Base-by-base conservation (phyloP, 108 stramenopile species). In the Cyclotella kingstonii region DNA sequence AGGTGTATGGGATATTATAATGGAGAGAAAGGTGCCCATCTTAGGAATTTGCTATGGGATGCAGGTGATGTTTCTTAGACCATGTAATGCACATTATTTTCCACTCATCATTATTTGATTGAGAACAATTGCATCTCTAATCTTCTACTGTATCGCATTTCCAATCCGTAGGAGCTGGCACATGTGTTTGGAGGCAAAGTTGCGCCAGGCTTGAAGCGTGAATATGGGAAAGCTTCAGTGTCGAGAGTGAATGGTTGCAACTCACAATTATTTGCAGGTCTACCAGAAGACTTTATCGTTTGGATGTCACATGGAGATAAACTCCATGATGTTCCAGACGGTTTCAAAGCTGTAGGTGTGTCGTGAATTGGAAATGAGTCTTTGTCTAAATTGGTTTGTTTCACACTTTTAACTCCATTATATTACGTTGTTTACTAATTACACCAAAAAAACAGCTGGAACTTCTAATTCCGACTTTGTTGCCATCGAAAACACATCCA, bases 281-380 rank as follows among this genome's bases (percentile, higher is more conserved):
- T 94, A 40, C 92, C 93, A 22, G 73, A 84, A 10, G 81, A 89
- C 27, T 83, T 91, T 63, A 80, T 84, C 63, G 86, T 98, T 84
- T 98, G 97, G 97, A 99, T 99, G 99, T 91, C 90, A 54, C 99
- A 99, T 76, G 97, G 97, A n/a, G 99, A 99, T 60, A 98, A 97
- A 73, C 63, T 98, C 18, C 80, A 78, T 48, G 68, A 62, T 35
- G 81, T 95, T 15, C 96, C 98, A 0, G 79, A 83, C 14, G 97
- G 96, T n/a, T 99, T 97, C 63, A 83, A 83, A 38, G 57, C 75
- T 36, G 88, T 87, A 48, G 87, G 87, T 89, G 87, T 84, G 1
- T 9, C 27, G 5, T n/a, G 19, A 8, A 51, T 30, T 72, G n/a
- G 0, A 17, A 54, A 17, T 30, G 9, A 34, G 11, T 26, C 12